Conservation (phyloP, 2,329 filamentous ascomycete genomes). For the Microcyclosporella mali region DNA sequence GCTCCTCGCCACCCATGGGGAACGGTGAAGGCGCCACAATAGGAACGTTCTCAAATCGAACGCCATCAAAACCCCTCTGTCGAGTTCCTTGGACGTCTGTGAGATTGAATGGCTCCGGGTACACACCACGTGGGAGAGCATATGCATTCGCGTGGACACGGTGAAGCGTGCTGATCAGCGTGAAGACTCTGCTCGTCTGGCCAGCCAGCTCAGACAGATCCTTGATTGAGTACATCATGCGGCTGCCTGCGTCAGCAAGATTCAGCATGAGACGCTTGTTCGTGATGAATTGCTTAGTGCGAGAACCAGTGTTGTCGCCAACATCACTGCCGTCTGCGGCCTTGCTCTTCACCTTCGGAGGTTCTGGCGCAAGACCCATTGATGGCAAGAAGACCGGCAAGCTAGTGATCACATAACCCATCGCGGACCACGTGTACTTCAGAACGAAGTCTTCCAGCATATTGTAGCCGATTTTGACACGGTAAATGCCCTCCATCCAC, state of each 20-base stretch:
- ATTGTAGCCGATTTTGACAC: slow-evolving; percentile 95
- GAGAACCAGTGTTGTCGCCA: slow-evolving; percentile 46
- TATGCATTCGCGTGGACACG: slow-evolving; percentile 89
- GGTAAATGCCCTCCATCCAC: slow-evolving; percentile 99
- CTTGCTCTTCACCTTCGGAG: slow-evolving; percentile 52
- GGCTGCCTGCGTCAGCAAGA: slow-evolving; percentile 86
- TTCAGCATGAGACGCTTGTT: slow-evolving; percentile 98
- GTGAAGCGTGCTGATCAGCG: slow-evolving; percentile 88
- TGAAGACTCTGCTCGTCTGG: slow-evolving; percentile 93
- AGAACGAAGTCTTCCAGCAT: slow-evolving; percentile 97
- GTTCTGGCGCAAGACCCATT: slow-evolving; percentile 65
- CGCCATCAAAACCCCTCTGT: slow-evolving; percentile 90
- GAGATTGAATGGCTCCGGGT: slow-evolving; percentile 77
- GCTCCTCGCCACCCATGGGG: slow-evolving; percentile 84
- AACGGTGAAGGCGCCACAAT: slow-evolving; percentile 83
- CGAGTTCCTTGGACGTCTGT: slow-evolving; percentile 89
- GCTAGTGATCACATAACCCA: slow-evolving; percentile 89
- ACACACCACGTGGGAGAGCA: slow-evolving; percentile 57
- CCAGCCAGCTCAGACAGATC: slow-evolving; percentile 92
- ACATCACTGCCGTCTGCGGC: slow-evolving; percentile 12
- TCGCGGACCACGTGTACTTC: slow-evolving; percentile 98
- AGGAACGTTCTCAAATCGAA: slow-evolving; percentile 87
- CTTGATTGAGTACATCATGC: slow-evolving; percentile 99
- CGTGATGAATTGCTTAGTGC: slow-evolving; percentile 98
- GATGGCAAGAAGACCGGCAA: slow-evolving; percentile 89